Base-by-base conservation (phyloP, 345 rosid genomes). In the Eucalyptus cloeziana region DNA sequence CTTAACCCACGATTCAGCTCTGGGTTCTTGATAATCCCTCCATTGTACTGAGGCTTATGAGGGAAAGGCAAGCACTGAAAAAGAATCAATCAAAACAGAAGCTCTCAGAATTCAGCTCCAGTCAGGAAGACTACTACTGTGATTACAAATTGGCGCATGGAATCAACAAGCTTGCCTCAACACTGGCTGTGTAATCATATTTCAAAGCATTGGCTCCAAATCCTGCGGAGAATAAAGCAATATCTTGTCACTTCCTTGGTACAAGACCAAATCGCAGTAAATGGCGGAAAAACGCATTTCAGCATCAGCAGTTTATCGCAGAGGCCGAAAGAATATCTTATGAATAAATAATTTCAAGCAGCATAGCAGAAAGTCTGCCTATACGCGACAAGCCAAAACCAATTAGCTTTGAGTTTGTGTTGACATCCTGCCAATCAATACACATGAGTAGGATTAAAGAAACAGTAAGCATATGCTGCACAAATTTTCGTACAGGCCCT, bases 11-110 rank as follows among this genome's bases (percentile, higher is more conserved):
- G 31, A 54, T 92, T 89, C 22, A 95, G 37, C 54, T 96, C 97
- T 30, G 98, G 94, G 92, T 97, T 96, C 44, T 49, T 80, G 7
- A 97, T 93, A 85, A 95, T 94, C 85, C 99, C 98, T 91, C 99
- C 98, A 45, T 91, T 88, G 86, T 97, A 96, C 87, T 96, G 99
- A 88, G 98, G 92, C 90, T 93, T 93, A 45, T 86, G 67, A 22
- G 99, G 97, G 16, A 21, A 88, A 87, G 64, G 90, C 90, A 95
- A 85, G 86, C 99, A 95, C 99, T 96, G 90, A 79, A 89, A 62
- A 37, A 62, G 49, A 12, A 85, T 30, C 27, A 45, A 86, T 37
- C 51, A 5, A 86, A 69, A 62, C 43, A 24, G 45, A 64, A 87
- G 69, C 51, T 37, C 64, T 56, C 47, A 56, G 31, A 52, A 31